These are phyloP conservation scores for Kwoniella sp. DNA, from an alignment of 768 basidiomycete species.

Conservation along the genomic window DNA sequence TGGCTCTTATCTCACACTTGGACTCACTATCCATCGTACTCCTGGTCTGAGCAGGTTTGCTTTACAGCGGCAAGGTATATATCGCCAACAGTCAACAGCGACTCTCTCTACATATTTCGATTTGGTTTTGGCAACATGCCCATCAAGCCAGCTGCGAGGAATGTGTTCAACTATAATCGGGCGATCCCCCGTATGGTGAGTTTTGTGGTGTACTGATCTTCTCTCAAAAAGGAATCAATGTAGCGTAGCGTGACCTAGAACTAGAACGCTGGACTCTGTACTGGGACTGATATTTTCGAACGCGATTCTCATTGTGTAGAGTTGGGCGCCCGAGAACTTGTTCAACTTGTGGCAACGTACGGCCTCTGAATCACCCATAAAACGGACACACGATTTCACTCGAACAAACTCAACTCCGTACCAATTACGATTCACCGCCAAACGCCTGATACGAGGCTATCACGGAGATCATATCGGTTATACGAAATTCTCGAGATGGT, in stretches of 20 bases:
- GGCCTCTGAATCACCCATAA: constrained; percentile 50
- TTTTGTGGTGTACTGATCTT: too few relatives aligned
- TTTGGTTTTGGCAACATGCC: constrained; percentile 46
- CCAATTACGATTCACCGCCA: constrained; percentile 88
- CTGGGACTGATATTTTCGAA: too few relatives aligned
- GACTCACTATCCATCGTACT: too few relatives aligned
- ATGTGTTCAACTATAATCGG: constrained; percentile 50
- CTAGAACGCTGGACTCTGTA: too few relatives aligned
- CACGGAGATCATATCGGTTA: constrained; percentile 94
- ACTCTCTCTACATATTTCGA: too few relatives aligned
- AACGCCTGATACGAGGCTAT: constrained; percentile 84
- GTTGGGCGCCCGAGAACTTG: constrained; percentile 84
- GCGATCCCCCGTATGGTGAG: constrained; percentile 55
- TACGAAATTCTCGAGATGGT: constrained; percentile 92
- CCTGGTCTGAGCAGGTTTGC: background rate
- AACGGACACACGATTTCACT: constrained; percentile 64
- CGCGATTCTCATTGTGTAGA: too few relatives aligned
- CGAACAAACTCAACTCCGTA: constrained; percentile 68
- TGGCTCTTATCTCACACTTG: too few relatives aligned
- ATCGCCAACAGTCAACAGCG: too few relatives aligned
- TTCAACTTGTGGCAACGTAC: constrained; percentile 87
- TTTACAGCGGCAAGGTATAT: background rate
- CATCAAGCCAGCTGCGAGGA: constrained; percentile 43
- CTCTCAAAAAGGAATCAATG: too few relatives aligned
- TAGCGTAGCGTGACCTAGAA: too few relatives aligned